Evolutionary conservation across 306 rosid genomes (phyloP).

Genomic region (Herpetospermum pedunculosum): DNA sequence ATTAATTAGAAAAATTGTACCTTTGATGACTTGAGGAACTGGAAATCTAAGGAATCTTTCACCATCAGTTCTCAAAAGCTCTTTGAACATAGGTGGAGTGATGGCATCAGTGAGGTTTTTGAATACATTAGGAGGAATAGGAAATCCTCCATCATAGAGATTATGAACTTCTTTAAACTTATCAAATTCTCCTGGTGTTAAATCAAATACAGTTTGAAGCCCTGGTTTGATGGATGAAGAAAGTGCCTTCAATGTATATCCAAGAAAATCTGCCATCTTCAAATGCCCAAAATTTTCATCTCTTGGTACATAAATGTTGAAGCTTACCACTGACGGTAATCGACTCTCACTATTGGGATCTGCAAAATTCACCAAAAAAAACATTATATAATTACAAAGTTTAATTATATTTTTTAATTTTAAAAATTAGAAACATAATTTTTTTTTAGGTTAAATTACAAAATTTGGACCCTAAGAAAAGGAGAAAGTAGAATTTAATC

Average conservation of each 20-base stretch:
- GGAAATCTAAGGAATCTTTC: conserved; percentile 49
- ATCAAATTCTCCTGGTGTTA: conserved; percentile 46
- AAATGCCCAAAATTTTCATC: conserved; percentile 76
- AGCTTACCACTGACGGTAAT: conserved; percentile 26
- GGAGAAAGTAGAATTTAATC: too few species aligned
- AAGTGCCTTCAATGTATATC: conserved; percentile 46
- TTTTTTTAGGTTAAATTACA: too few species aligned
- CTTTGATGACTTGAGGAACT: conserved; percentile 66
- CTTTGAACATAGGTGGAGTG: conserved; percentile 45
- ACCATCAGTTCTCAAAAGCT: conserved; percentile 54
- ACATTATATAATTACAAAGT: too few species aligned
- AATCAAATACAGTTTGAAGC: conserved; percentile 39
- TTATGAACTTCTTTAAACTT: conserved; percentile 40
- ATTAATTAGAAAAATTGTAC: too few species aligned
- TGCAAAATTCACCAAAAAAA: conserved; percentile 12
- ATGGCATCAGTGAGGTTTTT: conserved; percentile 31
- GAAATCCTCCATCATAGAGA: conserved; percentile 61
- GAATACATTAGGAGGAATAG: conserved; percentile 32
- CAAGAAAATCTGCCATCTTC: conserved; percentile 71
- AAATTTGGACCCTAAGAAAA: too few species aligned
- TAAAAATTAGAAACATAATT: too few species aligned
- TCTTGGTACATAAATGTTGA: conserved; percentile 73
- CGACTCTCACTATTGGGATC: conserved; percentile 48
- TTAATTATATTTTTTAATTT: too few species aligned
- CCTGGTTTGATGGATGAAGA: conserved; percentile 57